Evolutionary conservation across 225 moss, liverwort and hornwort species (phyloP), one percentile per base, ranked within the genome.

Genomic region (Bryoerythrophyllum caledonicum): DNA sequence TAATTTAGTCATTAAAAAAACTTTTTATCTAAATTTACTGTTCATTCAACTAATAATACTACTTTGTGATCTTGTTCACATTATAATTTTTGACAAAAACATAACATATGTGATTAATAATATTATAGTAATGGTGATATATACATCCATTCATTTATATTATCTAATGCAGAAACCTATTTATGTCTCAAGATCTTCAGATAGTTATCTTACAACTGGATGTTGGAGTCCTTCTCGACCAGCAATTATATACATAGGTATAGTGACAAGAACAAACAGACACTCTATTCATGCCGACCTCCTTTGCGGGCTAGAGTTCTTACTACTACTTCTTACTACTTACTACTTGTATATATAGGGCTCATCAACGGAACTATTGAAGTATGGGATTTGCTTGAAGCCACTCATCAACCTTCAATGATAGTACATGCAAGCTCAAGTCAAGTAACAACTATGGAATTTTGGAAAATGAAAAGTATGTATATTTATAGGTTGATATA

Each of bases 201-300:
- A 94, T 20, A 88, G 78, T 75, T 94, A 94, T 76, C 82, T 97
- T 57, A 97, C 94, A 11, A 82, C 72, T 10, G 94, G 94, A 20
- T 97, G 94, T 72, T 97, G 96, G 96, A 97, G 96, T 52, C 96
- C 96, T 6, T 94, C 94, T 40, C 86, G 96, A 51, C 96, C 96
- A 17, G 90, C 88, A 8, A 84, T 97, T 20, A 70, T 94, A 24
- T 97, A 91, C 2, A 77, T 97, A 17, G 96, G 94, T 38, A 38
- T 1, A 10, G 2, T 38, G 2, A 38, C 7, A 8, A 8, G 10
- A 9, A 10, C 38, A 9, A 38, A 38, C 38, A 38, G 1, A 38
- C 10, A 38, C 2, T 38, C 38, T 2, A 8, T 38, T 38, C 9
- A 38, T 2, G 1, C 9, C 10, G 10, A 8, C 38, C 9, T 10